Evolutionary conservation across 768 basidiomycete species (phyloP), one percentile per base, ranked within the genome.

Genomic region (Inosperma sp.): DNA sequence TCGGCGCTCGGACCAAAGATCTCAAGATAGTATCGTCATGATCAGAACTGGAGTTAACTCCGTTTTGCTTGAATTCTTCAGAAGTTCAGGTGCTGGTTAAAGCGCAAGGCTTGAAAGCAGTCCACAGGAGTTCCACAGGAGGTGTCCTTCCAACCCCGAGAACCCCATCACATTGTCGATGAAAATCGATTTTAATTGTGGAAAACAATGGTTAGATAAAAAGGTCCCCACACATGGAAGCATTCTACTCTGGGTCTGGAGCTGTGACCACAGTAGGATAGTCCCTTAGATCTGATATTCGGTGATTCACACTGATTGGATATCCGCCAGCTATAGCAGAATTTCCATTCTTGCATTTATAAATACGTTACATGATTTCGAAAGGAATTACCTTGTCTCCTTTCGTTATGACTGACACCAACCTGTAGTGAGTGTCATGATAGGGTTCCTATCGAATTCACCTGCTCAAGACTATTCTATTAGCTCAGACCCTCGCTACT

Each of bases 201-300:
- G n/a, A n/a, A n/a, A n/a, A n/a, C n/a, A n/a, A n/a, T n/a, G n/a
- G n/a, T n/a, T n/a, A n/a, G n/a, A n/a, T n/a, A 72, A 74, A 69
- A 70, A 72, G 72, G 68, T 61, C 68, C 67, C 70, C 67, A 70
- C 71, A 69, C 67, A 66, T 67, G 66, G 62, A 62, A 62, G 59
- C 52, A 60, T 59, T 65, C 55, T 51, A 49, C 68, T 68, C 66
- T 72, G 37, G 37, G 21, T 39, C n/a, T 39, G 37, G 37, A 39
- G 37, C 57, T 51, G 64, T 70, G 72, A 70, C 72, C 78, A 79
- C 74, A 73, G 61, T 53, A 49, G 58, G 55, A 66, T 74, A n/a
- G 81, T 82, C 81, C 81, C 81, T 82, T 80, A 82, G 80, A 82
- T 82, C 79, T 82, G 77, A 78, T 79, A 73, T 78, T 76, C 72